Percentiles rank a stretch among this genome's conserved stretches.
These are phyloP conservation scores for Heterobasidion irregulare DNA, from an alignment of 1,284 basidiomycete genomes.

Conservation along the genomic window DNA sequence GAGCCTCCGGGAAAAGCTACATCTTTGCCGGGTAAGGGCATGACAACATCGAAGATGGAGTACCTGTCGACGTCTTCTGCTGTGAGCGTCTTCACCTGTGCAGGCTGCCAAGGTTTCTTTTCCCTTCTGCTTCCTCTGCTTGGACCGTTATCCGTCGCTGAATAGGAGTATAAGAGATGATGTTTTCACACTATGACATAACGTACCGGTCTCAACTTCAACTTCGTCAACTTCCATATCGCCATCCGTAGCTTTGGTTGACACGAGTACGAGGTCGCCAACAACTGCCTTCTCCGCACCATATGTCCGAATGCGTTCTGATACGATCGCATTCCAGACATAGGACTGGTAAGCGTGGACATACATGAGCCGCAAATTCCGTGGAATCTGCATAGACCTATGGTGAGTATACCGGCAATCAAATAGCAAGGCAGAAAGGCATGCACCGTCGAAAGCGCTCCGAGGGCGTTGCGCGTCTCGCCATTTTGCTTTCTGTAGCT, in stretches of 20 bases:
- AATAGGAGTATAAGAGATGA: background rate
- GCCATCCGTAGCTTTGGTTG: slow-evolving; percentile 25
- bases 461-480: slow-evolving; percentile 77
- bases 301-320: slow-evolving; percentile 78
- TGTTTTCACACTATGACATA: background rate
- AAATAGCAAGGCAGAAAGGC: background rate
- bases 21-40: slow-evolving; percentile 92
- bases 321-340: slow-evolving; percentile 95
- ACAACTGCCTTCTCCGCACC: slow-evolving; percentile 72
- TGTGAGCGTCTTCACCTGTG: slow-evolving; percentile 70
- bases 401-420: background rate
- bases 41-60: slow-evolving; percentile 89
- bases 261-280: slow-evolving; percentile 83
- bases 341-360: slow-evolving; percentile 99
- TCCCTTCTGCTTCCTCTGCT: slow-evolving; percentile 20
- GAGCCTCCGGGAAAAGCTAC: slow-evolving; percentile 82
- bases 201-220: slow-evolving; percentile 27
- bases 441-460: slow-evolving; percentile 76
- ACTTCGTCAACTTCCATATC: slow-evolving; percentile 24
- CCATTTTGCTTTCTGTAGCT: slow-evolving; percentile 78
- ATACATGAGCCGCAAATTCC: slow-evolving; percentile 93
- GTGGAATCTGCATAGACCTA: slow-evolving; percentile 64
- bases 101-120: slow-evolving; percentile 51
- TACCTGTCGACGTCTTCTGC: slow-evolving; percentile 72
- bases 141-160: slow-evolving; percentile 11